Evolutionary conservation across 306 rosid genomes (phyloP), one percentile per base, ranked within the genome.

Genomic region (Benincasa hispida): DNA sequence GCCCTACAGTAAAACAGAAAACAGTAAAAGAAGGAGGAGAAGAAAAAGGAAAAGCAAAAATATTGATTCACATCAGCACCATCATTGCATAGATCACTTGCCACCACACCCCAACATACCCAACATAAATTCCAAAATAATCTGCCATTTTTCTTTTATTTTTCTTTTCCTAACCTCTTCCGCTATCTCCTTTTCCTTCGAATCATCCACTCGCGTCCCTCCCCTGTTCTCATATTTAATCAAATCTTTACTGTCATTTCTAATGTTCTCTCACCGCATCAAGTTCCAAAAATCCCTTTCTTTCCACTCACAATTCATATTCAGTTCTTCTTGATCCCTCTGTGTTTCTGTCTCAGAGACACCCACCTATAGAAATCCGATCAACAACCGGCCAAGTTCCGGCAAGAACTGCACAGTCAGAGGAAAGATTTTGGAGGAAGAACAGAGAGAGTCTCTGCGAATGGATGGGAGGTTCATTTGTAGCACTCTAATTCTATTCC

Each of bases 381-480:
- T 17, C 63, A 58, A 25, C 15, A 57, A 10, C 65, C 67, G 21
- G 12, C 68, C 22, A 61, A 28, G 21, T 28, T 28, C 67, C 67
- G 39, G 2, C 22, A 14, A 41, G 4, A 45, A 45, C 17, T 50
- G 21, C 21, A 5, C 55, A 18, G 55, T 17, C 55, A 18, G 55
- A 50, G 55, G 55, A 17, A 50, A 48, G n/a, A 48, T 48, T 28
- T 34, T 62, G 48, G 15, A 10, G 72, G 48, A 63, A 8, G 13
- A 63, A 34, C 45, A 32, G 17, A 65, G 11, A 41, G 28, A 6
- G 42, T 25, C 8, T 13, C 45, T 76, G 56, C 35, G 15, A 58
- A 76, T 76, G 79, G 69, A 76, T 76, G 53, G 13, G 15, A n/a
- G 57, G 15, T 42, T 58, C 32, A 13, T 18, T 75, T 76, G 28